Conservation (phyloP, 2,329 filamentous ascomycete species). For the Penicillium polonicum region DNA sequence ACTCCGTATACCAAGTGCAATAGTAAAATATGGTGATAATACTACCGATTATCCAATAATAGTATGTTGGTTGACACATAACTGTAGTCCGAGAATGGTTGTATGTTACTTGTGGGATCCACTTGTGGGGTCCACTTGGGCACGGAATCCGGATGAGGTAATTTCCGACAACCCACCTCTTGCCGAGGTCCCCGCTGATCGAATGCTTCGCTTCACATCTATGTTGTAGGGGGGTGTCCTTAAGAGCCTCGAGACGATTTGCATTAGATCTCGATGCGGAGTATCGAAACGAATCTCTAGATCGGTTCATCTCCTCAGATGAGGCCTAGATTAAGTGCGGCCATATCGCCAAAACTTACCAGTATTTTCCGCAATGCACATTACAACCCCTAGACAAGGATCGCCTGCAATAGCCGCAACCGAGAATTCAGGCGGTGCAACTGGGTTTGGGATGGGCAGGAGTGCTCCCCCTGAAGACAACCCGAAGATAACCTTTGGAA, state of each 20-base stretch:
- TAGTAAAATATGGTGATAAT: no score
- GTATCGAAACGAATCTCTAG: not conserved
- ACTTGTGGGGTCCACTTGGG: not conserved
- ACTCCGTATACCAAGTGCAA: no score
- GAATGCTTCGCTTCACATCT: not conserved
- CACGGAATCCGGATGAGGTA: not conserved
- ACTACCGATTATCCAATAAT: no score
- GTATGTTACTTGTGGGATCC: not conserved
- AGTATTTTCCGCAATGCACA: not conserved
- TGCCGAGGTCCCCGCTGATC: not conserved
- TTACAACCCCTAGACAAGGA: not conserved
- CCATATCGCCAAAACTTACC: not conserved
- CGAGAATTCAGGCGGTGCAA: not conserved
- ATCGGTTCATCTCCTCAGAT: not conserved
- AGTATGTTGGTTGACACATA: no score
- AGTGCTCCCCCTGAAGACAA: not conserved
- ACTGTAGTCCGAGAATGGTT: no score
- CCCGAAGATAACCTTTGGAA: not conserved
- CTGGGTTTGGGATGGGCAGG: not conserved
- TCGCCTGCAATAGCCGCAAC: not conserved
- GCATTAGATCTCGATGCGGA: slow-evolving; percentile 1
- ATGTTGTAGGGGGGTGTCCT: not conserved
- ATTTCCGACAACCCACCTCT: not conserved
- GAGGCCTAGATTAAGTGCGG: not conserved
- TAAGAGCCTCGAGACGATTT: not conserved